Evolutionary conservation across 768 basidiomycete genomes (phyloP).

Genomic region (Lyophyllum semitale): DNA sequence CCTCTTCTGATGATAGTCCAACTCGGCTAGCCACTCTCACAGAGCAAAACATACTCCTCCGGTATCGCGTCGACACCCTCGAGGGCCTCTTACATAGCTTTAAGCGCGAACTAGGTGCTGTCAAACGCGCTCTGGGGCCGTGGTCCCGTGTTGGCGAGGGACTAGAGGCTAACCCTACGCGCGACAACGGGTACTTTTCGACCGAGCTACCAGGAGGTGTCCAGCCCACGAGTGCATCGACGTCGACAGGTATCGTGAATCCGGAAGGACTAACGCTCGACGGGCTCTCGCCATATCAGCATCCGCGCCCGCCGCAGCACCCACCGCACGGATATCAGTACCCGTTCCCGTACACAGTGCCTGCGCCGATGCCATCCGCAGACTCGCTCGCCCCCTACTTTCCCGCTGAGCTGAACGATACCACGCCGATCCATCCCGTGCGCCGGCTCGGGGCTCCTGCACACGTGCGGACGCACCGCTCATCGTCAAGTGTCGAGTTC

Average conservation of each 20-base stretch:
- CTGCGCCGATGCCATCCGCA: not conserved
- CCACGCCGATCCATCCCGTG: not conserved
- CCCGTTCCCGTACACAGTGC: not conserved
- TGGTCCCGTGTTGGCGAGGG: conserved; percentile 27
- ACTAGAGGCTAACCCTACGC: not conserved
- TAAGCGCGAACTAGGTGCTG: conserved; percentile 56
- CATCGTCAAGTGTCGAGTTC: conserved; percentile 1
- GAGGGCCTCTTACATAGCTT: conserved; percentile 55
- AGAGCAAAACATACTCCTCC: conserved; percentile 68
- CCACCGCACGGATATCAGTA: not conserved
- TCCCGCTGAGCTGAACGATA: conserved; percentile 15
- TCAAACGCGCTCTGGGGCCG: conserved; percentile 62
- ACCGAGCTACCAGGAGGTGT: conserved; percentile 24
- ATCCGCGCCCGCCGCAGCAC: not conserved
- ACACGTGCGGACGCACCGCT: not conserved
- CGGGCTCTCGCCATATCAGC: not conserved
- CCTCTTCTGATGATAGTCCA: not conserved
- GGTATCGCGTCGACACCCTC: conserved; percentile 56
- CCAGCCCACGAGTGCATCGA: conserved; percentile 24
- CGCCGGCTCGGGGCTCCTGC: not conserved
- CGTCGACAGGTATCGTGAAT: conserved; percentile 21
- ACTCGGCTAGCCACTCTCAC: conserved; percentile 43
- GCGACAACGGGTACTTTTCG: conserved; percentile 11
- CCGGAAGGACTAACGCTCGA: conserved; percentile 7
- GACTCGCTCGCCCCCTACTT: conserved; percentile 22